phyloP scores from a whole-genome alignment of 108 stramenopile genomes.

The Licmophora abbreviata region DNA sequence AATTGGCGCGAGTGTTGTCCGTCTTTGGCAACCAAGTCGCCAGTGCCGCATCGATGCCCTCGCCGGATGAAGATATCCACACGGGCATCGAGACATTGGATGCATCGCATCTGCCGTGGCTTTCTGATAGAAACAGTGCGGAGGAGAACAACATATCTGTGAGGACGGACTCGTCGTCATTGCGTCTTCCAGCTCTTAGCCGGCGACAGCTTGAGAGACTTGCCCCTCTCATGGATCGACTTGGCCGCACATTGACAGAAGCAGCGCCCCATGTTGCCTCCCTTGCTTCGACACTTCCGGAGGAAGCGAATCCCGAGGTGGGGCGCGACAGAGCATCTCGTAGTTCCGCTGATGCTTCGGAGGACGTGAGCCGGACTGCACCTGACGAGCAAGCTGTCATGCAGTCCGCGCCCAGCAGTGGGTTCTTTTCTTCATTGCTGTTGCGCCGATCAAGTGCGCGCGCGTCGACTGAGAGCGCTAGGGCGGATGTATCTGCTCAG shows the following conservation, averaged over 20 bases:
- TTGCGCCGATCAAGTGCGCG: slow-evolving; percentile 19
- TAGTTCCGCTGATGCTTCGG: slow-evolving; percentile 4
- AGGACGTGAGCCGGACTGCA: slow-evolving; percentile 1
- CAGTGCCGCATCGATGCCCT: too few relatives aligned
- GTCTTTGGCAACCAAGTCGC: slow-evolving; percentile 24
- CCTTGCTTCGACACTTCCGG: slow-evolving; percentile 50
- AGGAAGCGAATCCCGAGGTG: neutral
- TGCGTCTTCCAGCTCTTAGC: slow-evolving; percentile 3
- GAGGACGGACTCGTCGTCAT: neutral
- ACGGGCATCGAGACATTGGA: too few relatives aligned
- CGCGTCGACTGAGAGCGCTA: slow-evolving; percentile 6
- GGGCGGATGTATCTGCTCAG: neutral
- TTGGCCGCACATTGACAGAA: slow-evolving; percentile 77
- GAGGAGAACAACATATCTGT: neutral
- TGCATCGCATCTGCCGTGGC: slow-evolving; percentile 1
- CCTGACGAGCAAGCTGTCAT: neutral
- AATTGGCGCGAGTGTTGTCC: slow-evolving; percentile 43
- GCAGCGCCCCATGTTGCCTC: slow-evolving; percentile 77
- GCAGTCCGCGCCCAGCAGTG: slow-evolving; percentile 3
- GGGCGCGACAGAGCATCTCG: too few relatives aligned
- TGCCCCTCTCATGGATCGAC: slow-evolving; percentile 78
- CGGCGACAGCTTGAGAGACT: slow-evolving; percentile 33
- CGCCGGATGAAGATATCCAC: too few relatives aligned
- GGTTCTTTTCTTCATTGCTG: slow-evolving; percentile 40
- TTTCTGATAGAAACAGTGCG: neutral